phyloP scores from a whole-genome alignment of 2,329 filamentous ascomycete species.

The Fusarium gaditjirri region DNA sequence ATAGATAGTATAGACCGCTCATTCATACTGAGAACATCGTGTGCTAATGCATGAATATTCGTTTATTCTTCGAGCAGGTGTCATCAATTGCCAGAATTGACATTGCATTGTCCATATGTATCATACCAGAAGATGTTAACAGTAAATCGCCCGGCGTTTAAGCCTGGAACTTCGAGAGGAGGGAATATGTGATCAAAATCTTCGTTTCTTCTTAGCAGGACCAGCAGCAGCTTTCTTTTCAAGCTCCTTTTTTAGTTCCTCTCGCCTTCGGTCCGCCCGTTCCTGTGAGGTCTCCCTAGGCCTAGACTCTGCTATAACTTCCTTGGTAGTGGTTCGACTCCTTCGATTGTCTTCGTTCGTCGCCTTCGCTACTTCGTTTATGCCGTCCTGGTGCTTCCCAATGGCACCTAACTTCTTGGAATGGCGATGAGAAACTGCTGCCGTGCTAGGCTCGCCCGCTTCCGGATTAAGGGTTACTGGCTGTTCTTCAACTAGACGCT shows the following conservation, averaged over 20 bases:
- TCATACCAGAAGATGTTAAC: not conserved
- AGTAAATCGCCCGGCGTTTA: too few relatives aligned
- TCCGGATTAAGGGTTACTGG: slow-evolving; percentile 11
- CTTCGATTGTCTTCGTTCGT: slow-evolving; percentile 38
- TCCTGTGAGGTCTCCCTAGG: slow-evolving; percentile 57
- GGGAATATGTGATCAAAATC: slow-evolving; percentile 53
- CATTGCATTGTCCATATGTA: not conserved
- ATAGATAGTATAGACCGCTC: not conserved
- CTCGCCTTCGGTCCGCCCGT: slow-evolving; percentile 60
- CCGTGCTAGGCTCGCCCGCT: not conserved
- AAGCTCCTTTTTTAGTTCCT: slow-evolving; percentile 62
- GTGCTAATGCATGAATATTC: not conserved
- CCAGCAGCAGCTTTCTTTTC: slow-evolving; percentile 60
- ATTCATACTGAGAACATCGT: not conserved
- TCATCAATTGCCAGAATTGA: not conserved
- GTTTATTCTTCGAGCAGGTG: not conserved
- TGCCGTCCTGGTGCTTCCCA: slow-evolving; percentile 44
- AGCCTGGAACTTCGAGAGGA: not conserved
- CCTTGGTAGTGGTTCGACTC: slow-evolving; percentile 22
- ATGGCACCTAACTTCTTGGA: slow-evolving; percentile 50
- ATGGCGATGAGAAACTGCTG: slow-evolving; percentile 12
- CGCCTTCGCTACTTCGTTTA: not conserved
- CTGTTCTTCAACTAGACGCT: slow-evolving; percentile 24
- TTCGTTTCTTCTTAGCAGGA: slow-evolving; percentile 66
- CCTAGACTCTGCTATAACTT: slow-evolving; percentile 45